Conservation (phyloP, 805 yeast genomes). For the Candida xiaguanensis region DNA sequence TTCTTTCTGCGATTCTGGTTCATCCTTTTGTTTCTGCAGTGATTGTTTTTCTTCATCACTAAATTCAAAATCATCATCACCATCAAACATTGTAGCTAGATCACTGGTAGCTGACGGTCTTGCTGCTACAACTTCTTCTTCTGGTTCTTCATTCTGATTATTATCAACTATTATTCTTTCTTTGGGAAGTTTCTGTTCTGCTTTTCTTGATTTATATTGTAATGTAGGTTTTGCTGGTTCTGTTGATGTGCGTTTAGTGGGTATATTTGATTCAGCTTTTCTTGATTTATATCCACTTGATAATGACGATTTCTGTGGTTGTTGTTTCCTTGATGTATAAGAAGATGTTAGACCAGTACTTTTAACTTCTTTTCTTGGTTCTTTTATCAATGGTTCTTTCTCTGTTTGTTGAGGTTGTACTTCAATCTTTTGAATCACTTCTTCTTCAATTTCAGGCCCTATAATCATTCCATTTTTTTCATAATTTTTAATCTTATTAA, state of each 20-base stretch:
- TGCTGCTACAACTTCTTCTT: conserved; percentile 8
- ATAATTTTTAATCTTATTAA: conserved; percentile 15
- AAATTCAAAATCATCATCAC: conserved; percentile 10
- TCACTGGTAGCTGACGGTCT: conserved; percentile 14
- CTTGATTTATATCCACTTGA: conserved; percentile 16
- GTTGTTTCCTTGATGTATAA: conserved; percentile 26
- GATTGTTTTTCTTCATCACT: conserved; percentile 13
- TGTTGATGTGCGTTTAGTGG: conserved; percentile 12
- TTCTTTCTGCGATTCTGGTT: conserved; percentile 5
- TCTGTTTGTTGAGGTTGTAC: conserved; percentile 7
- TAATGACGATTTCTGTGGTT: conserved; percentile 10
- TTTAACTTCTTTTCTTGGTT: conserved; percentile 7
- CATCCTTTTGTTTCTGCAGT: conserved; percentile 9
- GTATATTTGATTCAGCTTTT: conserved; percentile 11
- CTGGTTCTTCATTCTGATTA: conserved; percentile 13
- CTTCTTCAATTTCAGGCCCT: conserved; percentile 21
- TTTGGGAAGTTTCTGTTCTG: conserved; percentile 23
- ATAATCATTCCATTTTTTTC: conserved; percentile 27
- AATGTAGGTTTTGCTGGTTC: conserved; percentile 13
- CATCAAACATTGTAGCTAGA: conserved; percentile 30
- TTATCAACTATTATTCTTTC: conserved; percentile 33
- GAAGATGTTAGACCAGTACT: conserved; percentile 20
- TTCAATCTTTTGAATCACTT: not conserved
- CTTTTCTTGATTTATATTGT: conserved; percentile 36
- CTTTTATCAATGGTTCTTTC: conserved; percentile 11